phyloP scores from a whole-genome alignment of 129 eudicot genomes.

The Escallonia herrerae region DNA sequence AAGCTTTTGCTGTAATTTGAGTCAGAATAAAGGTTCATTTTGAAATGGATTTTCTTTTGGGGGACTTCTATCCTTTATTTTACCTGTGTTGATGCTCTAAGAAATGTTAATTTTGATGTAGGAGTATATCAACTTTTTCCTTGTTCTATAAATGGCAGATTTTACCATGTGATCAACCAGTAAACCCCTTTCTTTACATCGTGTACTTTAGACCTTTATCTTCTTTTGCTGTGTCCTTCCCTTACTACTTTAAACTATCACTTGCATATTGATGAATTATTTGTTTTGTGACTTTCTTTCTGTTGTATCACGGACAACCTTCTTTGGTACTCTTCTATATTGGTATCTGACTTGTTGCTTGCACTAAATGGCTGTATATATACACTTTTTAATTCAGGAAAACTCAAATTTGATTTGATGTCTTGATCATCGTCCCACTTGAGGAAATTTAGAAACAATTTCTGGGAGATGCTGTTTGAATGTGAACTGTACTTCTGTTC shows the following conservation, averaged over 20 bases:
- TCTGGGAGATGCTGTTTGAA: neutral
- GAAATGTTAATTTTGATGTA: neutral
- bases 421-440: neutral
- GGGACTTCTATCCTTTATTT: too few relatives aligned
- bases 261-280: neutral
- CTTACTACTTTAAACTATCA: neutral
- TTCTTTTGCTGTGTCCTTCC: slow-evolving; percentile 6
- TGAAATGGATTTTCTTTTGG: too few relatives aligned
- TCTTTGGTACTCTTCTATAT: neutral
- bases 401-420: neutral
- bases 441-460: neutral
- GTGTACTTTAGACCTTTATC: slow-evolving; percentile 12
- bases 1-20: too few relatives aligned
- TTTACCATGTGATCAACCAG: neutral
- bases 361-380: neutral
- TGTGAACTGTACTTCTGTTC: neutral
- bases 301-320: neutral
- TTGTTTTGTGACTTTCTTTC: neutral
- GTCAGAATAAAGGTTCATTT: too few relatives aligned
- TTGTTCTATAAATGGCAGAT: neutral
- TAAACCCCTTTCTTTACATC: neutral
- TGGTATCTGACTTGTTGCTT: neutral
- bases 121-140: neutral
- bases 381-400: neutral
- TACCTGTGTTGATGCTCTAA: too few relatives aligned